Base-by-base conservation (phyloP, 345 rosid genomes). In the Eucalyptus sideroxylon region DNA sequence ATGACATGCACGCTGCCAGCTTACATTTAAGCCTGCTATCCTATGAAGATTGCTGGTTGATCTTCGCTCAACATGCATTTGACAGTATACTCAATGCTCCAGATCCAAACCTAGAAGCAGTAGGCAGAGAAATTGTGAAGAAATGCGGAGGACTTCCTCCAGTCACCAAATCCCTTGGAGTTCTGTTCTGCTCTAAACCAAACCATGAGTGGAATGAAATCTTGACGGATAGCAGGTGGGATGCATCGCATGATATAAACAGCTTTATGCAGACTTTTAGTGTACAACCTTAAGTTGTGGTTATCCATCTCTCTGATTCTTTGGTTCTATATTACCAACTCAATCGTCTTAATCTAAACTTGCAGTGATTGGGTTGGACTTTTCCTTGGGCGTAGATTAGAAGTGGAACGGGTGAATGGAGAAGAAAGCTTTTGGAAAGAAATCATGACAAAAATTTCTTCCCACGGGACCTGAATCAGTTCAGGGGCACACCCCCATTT, bases 91-190 rank as follows among this genome's bases (percentile, higher is more conserved):
- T 31, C 30, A 11, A 42, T 30, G 30, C 31, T 27, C 8, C 81
- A 50, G 53, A 26, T 86, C 91, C 91, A 3, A 34, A 59, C 55
- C 51, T 93, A 88, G 90, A 62, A 87, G 77, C 27, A 47, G 23
- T 88, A 37, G 95, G 93, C 13, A 91, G 92, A 88, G 87, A 89
- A 87, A 88, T 93, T 34, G 93, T 89, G 67, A 72, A 88, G 30
- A 94, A 94, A 88, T 94, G 95, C 81, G 56, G 55, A 26, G 94
- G 94, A 49, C 53, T 91, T 69, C 93, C 94, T 82, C 90, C 93
- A 87, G 94, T 94, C 44, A 89, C 91, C 72, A 94, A 92, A 85
- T 89, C 90, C 44, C 89, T 94, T 3, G 95, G 95, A 50, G 90
- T 93, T 86, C 90, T 92, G 17, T 88, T 94, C 88, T 89, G 88